Evolutionary conservation across 169 alveolate genomes (phyloP).

Genomic region (Plasmodium inui): DNA sequence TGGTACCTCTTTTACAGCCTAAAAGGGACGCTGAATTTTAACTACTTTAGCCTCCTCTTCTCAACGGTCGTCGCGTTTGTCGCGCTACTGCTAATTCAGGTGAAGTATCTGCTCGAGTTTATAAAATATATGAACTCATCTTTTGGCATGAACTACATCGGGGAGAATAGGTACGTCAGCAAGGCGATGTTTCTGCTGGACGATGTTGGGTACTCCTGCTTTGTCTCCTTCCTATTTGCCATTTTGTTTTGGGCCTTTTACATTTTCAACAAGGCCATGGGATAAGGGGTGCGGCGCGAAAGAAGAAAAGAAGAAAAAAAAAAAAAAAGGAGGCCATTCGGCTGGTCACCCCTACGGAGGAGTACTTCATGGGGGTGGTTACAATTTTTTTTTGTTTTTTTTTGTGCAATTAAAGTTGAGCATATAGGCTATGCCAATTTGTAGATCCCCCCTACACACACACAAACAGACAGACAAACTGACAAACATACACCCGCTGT

Average conservation of each 20-base stretch:
- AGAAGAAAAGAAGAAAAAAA: background rate
- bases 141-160: slow-evolving; percentile 1
- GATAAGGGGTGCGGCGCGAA: slow-evolving; percentile 1
- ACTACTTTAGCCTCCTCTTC: slow-evolving; percentile 63
- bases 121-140: slow-evolving; percentile 23
- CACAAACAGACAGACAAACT: too few relatives aligned
- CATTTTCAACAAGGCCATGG: slow-evolving; percentile 35
- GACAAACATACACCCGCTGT: background rate
- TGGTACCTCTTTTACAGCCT: slow-evolving; percentile 70
- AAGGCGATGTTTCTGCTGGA: slow-evolving; percentile 12
- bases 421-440: background rate
- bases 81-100: slow-evolving; percentile 23
- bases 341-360: background rate
- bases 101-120: slow-evolving; percentile 26
- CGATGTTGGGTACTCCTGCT: slow-evolving; percentile 45
- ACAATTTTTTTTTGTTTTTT: background rate
- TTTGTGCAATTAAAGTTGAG: background rate
- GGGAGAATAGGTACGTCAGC: background rate
- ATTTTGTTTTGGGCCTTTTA: slow-evolving; percentile 50
- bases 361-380: background rate
- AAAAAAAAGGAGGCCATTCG: background rate
- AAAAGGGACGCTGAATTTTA: slow-evolving; percentile 63
- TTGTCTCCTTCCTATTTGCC: slow-evolving; percentile 32
- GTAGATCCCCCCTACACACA: background rate
- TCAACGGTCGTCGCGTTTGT: slow-evolving; percentile 45